Evolutionary conservation across 2,329 filamentous ascomycete genomes (phyloP), one percentile per base, ranked within the genome.

Genomic region (Cucurbitaria berberidis): DNA sequence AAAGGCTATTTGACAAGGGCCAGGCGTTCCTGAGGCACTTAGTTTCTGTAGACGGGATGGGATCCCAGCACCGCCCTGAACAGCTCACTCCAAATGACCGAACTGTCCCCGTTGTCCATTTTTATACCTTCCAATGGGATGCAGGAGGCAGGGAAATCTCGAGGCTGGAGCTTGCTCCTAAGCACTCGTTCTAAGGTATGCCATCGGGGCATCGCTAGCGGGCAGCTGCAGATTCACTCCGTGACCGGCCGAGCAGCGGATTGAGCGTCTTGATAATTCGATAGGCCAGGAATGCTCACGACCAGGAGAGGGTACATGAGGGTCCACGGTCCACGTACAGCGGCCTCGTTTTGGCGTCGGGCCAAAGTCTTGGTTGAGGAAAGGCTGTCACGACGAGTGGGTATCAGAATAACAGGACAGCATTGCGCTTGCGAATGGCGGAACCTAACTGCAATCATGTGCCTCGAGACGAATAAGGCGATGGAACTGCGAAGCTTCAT

Each of bases 341-440:
- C 62, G 60, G 61, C 59, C 58, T 64, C 57, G 61, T 49, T 64
- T 52, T 71, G 67, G 64, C 63, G 68, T 61, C 68, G 64, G 67
- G 64, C 57, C 62, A 62, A 57, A 54, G 45, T 54, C 63, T 68
- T 63, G 64, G 64, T 62, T 50, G 57, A 58, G 56, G 55, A 46
- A 48, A 48, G 55, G 24, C 24, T 56, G 57, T 57, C 48, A 50
- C 58, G 53, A 58, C 53, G 56, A 53, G 48, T 55, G 49, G 41
- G 36, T 47, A 48, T 51, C 32, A 38, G 41, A 48, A 29, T 40
- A 44, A 44, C 58, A 42, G 46, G 40, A 42, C 40, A 22, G 15
- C 13, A 22, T 38, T 21, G 16, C 9, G 35, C 16, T 21, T 22
- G 10, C 21, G 10, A 11, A 22, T 26, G 19, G 19, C 36, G 36